Base-by-base conservation (phyloP, 1,284 basidiomycete genomes). In the Cryptococcus sp. region DNA sequence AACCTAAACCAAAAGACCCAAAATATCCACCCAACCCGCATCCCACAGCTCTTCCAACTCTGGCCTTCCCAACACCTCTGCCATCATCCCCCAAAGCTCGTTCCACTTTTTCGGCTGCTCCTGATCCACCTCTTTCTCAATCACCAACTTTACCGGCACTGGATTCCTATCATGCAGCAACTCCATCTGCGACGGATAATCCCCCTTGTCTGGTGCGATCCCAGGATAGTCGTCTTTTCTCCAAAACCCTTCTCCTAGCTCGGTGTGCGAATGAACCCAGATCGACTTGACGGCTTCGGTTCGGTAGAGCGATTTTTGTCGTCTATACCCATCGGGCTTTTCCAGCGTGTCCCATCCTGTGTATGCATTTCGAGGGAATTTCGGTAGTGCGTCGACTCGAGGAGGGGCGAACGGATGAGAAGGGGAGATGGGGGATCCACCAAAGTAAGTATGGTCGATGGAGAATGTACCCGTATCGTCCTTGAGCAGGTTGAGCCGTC, bases 391-490 rank as follows among this genome's bases (percentile, higher is more conserved):
- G 19, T 21, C 19, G 22, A 39, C 38, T 5, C 11, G 7, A 5
- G 38, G 21, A 5, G 38, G 11, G 11, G 21, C 12, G 21, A 7
- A 22, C 19, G 16, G 10, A 21, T 36, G 9, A 7, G 34, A 9
- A 6, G 34, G 34, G 34, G 18, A n/a, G 14, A 36, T 19, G 14
- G 11, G 18, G 11, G 41, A 16, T 4, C 34, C 50, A 4, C 35
- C 45, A 22, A 18, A 47, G 31, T 51, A 51, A 1, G 45, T 51
- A 23, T 51, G 50, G 21, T 51, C 50, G 11, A 34, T 34, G 3
- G 33, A 38, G 26, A 51, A 34, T n/a, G 50, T 38, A 2, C 36
- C 50, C 12, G 42, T 23, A 19, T 43, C 22, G 5, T 42, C 21
- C 1, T 22, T 28, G 4, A 47, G 34, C 11, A 7, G 6, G 9